phyloP scores from a whole-genome alignment of 1,284 basidiomycete species.

The Pseudozyma pruni region DNA sequence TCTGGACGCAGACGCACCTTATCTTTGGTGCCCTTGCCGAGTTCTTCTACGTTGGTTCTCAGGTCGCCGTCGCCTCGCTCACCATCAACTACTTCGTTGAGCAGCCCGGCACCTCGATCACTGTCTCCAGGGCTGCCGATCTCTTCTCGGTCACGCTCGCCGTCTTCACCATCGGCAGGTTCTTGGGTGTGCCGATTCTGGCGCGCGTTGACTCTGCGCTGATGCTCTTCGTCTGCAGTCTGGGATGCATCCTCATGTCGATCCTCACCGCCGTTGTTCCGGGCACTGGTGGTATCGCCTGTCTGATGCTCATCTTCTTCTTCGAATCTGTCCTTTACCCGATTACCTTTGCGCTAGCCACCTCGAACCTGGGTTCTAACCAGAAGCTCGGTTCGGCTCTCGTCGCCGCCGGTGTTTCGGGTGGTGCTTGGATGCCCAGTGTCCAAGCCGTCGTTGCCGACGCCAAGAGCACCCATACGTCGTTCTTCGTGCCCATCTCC shows the following conservation, averaged over 20 bases:
- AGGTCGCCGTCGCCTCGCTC: constrained; percentile 79
- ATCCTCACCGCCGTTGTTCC: constrained; percentile 73
- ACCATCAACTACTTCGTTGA: constrained; percentile 74
- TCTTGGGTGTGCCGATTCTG: constrained; percentile 74
- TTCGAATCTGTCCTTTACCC: constrained; percentile 73
- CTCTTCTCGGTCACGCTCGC: constrained; percentile 75
- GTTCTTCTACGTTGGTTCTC: constrained; percentile 78
- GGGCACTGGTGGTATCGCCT: constrained; percentile 74
- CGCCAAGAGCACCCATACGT: constrained; percentile 39
- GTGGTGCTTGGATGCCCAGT: constrained; percentile 80
- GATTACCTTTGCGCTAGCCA: constrained; percentile 76
- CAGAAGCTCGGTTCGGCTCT: constrained; percentile 43
- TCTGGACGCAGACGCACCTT: constrained; percentile 79
- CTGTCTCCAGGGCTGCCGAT: constrained; percentile 24
- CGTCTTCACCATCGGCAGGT: constrained; percentile 75
- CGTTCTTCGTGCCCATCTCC: constrained; percentile 35
- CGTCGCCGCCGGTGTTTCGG: constrained; percentile 73
- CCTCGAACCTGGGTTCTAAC: constrained; percentile 69
- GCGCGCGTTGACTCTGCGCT: constrained; percentile 76
- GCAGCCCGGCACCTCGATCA: constrained; percentile 32
- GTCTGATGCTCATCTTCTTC: constrained; percentile 78
- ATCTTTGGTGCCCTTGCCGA: constrained; percentile 80
- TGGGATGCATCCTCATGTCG: constrained; percentile 73
- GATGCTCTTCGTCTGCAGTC: constrained; percentile 69
- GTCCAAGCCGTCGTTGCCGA: constrained; percentile 79